Conservation (phyloP, 2,329 filamentous ascomycete genomes). For the Eurotiales sp. region DNA sequence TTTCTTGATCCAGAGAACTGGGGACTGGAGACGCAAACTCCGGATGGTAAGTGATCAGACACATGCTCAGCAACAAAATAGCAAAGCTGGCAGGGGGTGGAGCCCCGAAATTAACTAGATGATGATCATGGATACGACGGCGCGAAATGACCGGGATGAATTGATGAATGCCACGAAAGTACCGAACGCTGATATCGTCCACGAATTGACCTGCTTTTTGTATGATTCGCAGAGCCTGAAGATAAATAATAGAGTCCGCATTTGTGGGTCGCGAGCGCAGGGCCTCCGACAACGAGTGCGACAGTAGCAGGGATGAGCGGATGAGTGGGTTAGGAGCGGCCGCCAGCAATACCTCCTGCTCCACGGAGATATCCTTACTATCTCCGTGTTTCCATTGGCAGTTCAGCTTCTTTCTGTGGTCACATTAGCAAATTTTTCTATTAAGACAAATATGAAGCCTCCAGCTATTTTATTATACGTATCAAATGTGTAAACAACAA, state of each 20-base stretch:
- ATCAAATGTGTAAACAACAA: too few relatives aligned
- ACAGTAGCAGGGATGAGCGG: conserved; percentile 7
- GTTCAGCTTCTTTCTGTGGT: conserved; percentile 1
- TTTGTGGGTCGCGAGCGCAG: conserved; percentile 8
- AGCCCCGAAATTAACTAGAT: conserved; percentile 18
- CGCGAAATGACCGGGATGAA: conserved; percentile 28
- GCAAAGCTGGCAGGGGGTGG: conserved; percentile 22
- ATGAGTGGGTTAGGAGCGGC: conserved; percentile 2
- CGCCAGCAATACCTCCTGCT: neutral
- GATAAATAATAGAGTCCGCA: conserved; percentile 3
- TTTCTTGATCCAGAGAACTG: conserved; percentile 5
- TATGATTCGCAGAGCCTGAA: conserved; percentile 8
- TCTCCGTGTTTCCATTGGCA: neutral
- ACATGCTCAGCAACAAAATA: conserved; percentile 25
- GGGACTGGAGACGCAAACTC: neutral
- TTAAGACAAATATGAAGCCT: too few relatives aligned
- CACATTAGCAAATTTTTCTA: neutral
- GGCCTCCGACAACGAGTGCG: conserved; percentile 1
- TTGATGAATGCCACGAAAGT: conserved; percentile 27
- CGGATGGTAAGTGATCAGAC: conserved; percentile 18
- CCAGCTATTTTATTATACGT: too few relatives aligned
- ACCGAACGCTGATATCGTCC: conserved; percentile 26
- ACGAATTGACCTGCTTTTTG: conserved; percentile 17
- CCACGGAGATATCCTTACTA: neutral
- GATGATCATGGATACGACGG: conserved; percentile 22